phyloP scores from a whole-genome alignment of 345 rosid species.

The Erucastrum elatum region DNA sequence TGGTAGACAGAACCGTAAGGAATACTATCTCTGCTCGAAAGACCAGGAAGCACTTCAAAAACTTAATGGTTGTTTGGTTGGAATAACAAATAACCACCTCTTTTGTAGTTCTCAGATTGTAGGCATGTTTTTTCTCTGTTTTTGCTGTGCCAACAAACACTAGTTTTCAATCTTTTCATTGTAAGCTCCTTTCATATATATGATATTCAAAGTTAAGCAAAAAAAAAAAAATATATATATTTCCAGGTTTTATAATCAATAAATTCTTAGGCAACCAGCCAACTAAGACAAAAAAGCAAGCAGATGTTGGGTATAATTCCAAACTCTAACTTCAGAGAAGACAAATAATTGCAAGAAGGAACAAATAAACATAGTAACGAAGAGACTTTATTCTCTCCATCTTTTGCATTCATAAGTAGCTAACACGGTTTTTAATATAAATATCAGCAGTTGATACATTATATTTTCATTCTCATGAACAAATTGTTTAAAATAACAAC shows the following conservation, averaged over 20 bases:
- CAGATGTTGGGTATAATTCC: slow-evolving; percentile 37
- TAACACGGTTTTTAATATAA: not conserved
- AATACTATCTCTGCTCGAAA: too few relatives aligned
- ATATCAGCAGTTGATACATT: not conserved
- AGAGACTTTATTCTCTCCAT: slow-evolving; percentile 4
- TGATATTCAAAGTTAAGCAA: too few relatives aligned
- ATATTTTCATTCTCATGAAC: not conserved
- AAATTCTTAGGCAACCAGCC: slow-evolving; percentile 31
- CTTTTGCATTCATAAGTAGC: not conserved
- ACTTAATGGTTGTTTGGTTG: too few relatives aligned
- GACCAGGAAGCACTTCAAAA: too few relatives aligned
- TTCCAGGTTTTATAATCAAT: not conserved
- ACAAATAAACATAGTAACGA: slow-evolving; percentile 24
- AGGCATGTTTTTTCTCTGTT: too few relatives aligned
- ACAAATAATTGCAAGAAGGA: slow-evolving; percentile 9
- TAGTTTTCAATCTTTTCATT: too few relatives aligned
- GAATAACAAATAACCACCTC: too few relatives aligned
- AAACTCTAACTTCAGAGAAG: slow-evolving; percentile 23
- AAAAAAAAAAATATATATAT: not conserved
- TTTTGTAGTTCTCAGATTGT: too few relatives aligned
- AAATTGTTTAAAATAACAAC: not conserved
- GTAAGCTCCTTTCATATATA: too few relatives aligned
- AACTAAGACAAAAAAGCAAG: slow-evolving; percentile 30
- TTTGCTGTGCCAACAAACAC: too few relatives aligned
- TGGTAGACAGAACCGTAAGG: too few relatives aligned